Base-by-base conservation (phyloP, 306 rosid genomes). In the Vigna trinervia region DNA sequence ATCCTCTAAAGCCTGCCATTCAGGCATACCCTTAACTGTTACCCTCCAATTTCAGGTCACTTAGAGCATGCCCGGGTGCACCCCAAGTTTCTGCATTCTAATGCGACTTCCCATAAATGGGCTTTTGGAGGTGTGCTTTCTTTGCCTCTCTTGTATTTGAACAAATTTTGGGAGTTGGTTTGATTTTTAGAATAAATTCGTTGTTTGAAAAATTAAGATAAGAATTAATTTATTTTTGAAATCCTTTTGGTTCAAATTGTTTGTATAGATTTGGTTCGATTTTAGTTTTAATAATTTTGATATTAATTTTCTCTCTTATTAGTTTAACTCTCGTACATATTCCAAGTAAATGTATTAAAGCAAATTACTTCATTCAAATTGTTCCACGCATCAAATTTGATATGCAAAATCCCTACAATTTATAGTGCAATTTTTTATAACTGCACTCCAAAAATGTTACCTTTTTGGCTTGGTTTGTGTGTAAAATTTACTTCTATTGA, bases 81-180 rank as follows among this genome's bases (percentile, higher is more conserved):
- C 79, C 98, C 98, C 34, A 95, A 90, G 88, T 95, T 95, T 88
- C 97, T 95, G 71, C 98, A 95, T 88, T 90, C 98, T 4, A 95
- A 95, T 78, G 98, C 98, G 4, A 95, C 98, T 46, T 92, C 98
- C 2, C 98, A 95, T 85, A 95, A 89, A 66, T 95, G 98, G 98
- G 97, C 98, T 53, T 95, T 95, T 85, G 98, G 98, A 79, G 98
- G 98, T 94, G 61, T 62, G 52, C 19, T 73, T 74, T 78, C 75
- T 34, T 48, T 71, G 19, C 5, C 63, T 82, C 38, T 57, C 36
- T 70, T 81, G 43, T 61, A 46, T 26, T 76, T 67, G 11, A 63
- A 65, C 58, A 26, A 15, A 11, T 9, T 41, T 77, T 77, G 23
- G 48, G 58, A 28, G 19, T 54, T 28, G 30, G 45, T 26, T 48